Conservation (phyloP, 805 yeast species). For the Jamesozyma hellenica region DNA sequence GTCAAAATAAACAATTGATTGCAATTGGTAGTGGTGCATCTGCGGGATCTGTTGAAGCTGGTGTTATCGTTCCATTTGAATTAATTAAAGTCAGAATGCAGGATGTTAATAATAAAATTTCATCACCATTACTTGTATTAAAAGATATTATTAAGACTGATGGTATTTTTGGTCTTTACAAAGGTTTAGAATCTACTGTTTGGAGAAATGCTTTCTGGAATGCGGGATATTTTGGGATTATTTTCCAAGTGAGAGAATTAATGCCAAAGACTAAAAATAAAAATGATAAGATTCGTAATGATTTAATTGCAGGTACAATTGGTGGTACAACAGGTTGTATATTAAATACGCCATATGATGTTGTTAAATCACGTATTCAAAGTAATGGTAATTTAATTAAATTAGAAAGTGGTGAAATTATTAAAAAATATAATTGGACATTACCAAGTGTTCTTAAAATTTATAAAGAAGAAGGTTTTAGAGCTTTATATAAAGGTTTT, state of each 20-base stretch:
- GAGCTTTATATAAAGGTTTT: conserved; percentile 91
- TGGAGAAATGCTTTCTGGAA: conserved; percentile 98
- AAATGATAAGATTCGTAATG: conserved; percentile 72
- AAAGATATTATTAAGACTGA: conserved; percentile 59
- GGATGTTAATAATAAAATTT: conserved; percentile 76
- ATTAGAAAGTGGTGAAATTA: conserved; percentile 50
- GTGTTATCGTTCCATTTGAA: conserved; percentile 96
- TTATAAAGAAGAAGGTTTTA: conserved; percentile 78
- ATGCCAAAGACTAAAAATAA: conserved; percentile 64
- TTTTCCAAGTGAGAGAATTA: conserved; percentile 70
- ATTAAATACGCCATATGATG: conserved; percentile 93
- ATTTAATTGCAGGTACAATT: conserved; percentile 82
- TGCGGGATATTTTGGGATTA: conserved; percentile 94
- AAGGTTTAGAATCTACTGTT: conserved; percentile 91
- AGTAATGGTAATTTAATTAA: conserved; percentile 25
- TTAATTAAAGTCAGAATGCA: conserved; percentile 90
- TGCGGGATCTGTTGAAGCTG: conserved; percentile 95
- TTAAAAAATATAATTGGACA: conserved; percentile 88
- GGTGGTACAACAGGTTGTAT: conserved; percentile 98
- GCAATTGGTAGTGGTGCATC: conserved; percentile 93
- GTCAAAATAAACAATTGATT: conserved; percentile 63
- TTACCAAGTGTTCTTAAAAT: conserved; percentile 66
- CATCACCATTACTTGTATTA: conserved; percentile 62
- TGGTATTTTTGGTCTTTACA: conserved; percentile 78
- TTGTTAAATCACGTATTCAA: conserved; percentile 93